Percentiles rank a stretch among this genome's conserved stretches.
These are phyloP conservation scores for Pichia heedii DNA, from an alignment of 805 yeast genomes.

Conservation along the genomic window DNA sequence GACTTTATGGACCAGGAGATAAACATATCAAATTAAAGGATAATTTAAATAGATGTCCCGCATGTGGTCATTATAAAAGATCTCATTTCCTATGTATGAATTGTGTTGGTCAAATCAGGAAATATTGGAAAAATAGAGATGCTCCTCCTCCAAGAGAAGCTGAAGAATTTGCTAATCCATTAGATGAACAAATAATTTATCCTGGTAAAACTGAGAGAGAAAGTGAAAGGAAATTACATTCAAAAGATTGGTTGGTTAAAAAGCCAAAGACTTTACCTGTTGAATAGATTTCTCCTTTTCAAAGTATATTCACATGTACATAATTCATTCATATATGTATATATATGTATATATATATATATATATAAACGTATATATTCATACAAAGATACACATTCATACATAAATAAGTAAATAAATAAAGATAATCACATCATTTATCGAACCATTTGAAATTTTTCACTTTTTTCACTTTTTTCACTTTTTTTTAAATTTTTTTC, in stretches of 20 bases:
- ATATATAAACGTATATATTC: too few relatives aligned
- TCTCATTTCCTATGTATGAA: constrained; percentile 89
- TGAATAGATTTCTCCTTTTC: too few relatives aligned
- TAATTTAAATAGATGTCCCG: constrained; percentile 83
- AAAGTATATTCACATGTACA: neutral
- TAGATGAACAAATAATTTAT: constrained; percentile 58
- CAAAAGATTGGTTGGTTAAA: constrained; percentile 45
- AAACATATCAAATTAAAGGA: constrained; percentile 71
- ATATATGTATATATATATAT: neutral
- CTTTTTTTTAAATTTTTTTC: neutral
- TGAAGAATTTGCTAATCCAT: constrained; percentile 41
- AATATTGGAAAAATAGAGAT: constrained; percentile 47
- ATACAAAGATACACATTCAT: too few relatives aligned
- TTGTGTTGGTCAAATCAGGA: constrained; percentile 76
- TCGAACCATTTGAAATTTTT: too few relatives aligned
- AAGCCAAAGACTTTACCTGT: constrained; percentile 51
- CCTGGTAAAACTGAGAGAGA: constrained; percentile 57
- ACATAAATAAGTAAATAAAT: too few relatives aligned
- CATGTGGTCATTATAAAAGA: constrained; percentile 89
- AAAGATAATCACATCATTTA: too few relatives aligned
- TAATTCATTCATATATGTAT: too few relatives aligned
- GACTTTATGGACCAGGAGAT: constrained; percentile 72
- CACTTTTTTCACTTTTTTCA: too few relatives aligned
- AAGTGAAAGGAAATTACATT: constrained; percentile 38
- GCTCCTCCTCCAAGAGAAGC: constrained; percentile 22